phyloP scores from a whole-genome alignment of 2,329 filamentous ascomycete genomes.

The Atkinsonella texensis region DNA sequence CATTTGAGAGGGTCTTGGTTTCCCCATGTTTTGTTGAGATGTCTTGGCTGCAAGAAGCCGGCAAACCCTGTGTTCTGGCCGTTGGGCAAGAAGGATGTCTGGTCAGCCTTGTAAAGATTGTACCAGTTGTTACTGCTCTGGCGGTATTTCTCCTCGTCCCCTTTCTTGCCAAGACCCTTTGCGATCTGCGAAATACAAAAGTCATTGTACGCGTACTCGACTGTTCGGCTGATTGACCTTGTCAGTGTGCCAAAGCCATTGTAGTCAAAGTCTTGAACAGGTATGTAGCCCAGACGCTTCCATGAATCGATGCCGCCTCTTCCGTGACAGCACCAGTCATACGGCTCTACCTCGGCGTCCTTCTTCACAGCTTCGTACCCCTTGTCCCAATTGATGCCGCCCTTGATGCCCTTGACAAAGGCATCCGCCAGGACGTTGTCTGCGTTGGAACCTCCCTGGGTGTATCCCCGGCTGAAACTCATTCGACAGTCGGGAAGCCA shows the following conservation, averaged over 20 bases:
- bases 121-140: constrained; percentile 51
- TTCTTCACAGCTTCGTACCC: constrained; percentile 61
- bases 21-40: constrained; percentile 55
- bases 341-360: constrained; percentile 59
- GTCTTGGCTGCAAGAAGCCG: constrained; percentile 60
- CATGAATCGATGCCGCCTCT: constrained; percentile 60
- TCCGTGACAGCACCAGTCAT: constrained; percentile 58
- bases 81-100: constrained; percentile 39
- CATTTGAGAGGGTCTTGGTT: constrained; percentile 57
- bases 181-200: constrained; percentile 57
- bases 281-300: constrained; percentile 61
- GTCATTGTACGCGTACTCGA: constrained; percentile 72
- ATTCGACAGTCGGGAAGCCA: constrained; percentile 67
- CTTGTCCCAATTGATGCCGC: constrained; percentile 51
- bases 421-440: constrained; percentile 58
- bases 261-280: constrained; percentile 54
- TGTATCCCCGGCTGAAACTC: constrained; percentile 62
- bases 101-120: constrained; percentile 50
- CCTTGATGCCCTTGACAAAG: constrained; percentile 51
- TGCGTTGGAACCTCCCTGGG: constrained; percentile 64
- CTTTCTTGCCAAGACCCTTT: constrained; percentile 37
- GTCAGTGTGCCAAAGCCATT: constrained; percentile 58
- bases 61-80: constrained; percentile 51
- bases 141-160: constrained; percentile 48
- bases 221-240: constrained; percentile 56